phyloP scores from a whole-genome alignment of 1,284 basidiomycete genomes.

The Trametes versicolor region DNA sequence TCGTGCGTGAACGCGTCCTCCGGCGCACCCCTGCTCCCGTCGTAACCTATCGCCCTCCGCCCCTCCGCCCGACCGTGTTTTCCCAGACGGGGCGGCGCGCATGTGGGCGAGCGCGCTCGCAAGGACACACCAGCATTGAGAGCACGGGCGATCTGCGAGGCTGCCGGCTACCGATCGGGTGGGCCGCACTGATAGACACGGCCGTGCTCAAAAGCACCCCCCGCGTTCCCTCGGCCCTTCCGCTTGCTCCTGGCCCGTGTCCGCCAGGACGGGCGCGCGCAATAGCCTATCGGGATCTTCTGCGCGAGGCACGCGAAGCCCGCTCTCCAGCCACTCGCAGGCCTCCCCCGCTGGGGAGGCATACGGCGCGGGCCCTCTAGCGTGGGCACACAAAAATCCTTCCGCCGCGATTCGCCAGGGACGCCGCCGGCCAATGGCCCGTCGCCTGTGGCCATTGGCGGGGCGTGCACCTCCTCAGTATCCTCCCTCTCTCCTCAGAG shows the following conservation, averaged over 20 bases:
- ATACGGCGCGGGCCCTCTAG: slow-evolving; percentile 26
- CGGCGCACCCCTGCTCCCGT: slow-evolving; percentile 20
- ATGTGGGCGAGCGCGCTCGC: slow-evolving; percentile 12
- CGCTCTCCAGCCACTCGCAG: slow-evolving; percentile 24
- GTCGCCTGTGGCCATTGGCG: slow-evolving; percentile 19
- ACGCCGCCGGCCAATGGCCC: slow-evolving; percentile 24
- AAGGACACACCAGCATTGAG: neutral
- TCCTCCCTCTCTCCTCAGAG: slow-evolving; percentile 1
- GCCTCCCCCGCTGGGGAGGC: slow-evolving; percentile 6
- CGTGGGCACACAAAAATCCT: slow-evolving; percentile 25
- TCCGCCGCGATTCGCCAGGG: slow-evolving; percentile 26
- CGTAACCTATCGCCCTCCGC: slow-evolving; percentile 26
- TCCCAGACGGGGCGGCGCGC: slow-evolving; percentile 24
- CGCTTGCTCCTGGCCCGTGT: slow-evolving; percentile 33
- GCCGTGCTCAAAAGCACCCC: slow-evolving; percentile 36
- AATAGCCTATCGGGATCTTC: slow-evolving; percentile 37
- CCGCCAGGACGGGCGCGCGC: slow-evolving; percentile 31
- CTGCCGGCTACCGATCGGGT: slow-evolving; percentile 33
- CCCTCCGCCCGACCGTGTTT: slow-evolving; percentile 16
- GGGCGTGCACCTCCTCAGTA: neutral
- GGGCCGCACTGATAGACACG: slow-evolving; percentile 37
- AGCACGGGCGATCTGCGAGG: slow-evolving; percentile 22
- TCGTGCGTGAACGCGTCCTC: neutral
- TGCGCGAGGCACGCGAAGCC: slow-evolving; percentile 32
- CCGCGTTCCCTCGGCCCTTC: slow-evolving; percentile 34